These are phyloP conservation scores for Paecilomyces fulvus DNA, from an alignment of 2,329 filamentous ascomycete species.

Conservation along the genomic window DNA sequence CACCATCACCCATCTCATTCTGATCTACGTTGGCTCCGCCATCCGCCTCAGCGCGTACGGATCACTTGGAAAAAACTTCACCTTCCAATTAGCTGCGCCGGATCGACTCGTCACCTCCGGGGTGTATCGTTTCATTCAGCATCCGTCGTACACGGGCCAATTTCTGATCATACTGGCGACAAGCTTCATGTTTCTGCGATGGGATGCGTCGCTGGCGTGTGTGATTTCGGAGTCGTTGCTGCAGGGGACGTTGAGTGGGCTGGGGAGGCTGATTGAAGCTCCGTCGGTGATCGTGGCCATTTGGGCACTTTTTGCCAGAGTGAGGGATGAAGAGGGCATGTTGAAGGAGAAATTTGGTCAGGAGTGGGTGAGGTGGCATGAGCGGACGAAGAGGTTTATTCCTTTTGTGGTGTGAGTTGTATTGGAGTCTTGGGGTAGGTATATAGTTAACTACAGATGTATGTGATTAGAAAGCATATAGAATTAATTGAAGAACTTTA, in stretches of 20 bases:
- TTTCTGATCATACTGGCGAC: slow-evolving; percentile 19
- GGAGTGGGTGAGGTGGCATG: slow-evolving; percentile 44
- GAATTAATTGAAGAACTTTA: no score
- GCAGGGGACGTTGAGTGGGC: slow-evolving; percentile 5
- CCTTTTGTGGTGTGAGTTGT: slow-evolving; percentile 18
- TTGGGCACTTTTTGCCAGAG: slow-evolving; percentile 24
- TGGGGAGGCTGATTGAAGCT: slow-evolving; percentile 3
- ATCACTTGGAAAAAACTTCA: slow-evolving; percentile 45
- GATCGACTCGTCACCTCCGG: slow-evolving; percentile 40
- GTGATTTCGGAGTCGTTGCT: slow-evolving; percentile 17
- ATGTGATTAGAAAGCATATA: no score
- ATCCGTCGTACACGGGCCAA: slow-evolving; percentile 45
- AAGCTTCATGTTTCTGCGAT: slow-evolving; percentile 23
- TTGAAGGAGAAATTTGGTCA: slow-evolving; percentile 38
- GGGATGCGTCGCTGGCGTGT: slow-evolving; percentile 34
- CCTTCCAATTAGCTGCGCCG: slow-evolving; percentile 43
- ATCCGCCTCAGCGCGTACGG: slow-evolving; percentile 35
- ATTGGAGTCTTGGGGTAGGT: not conserved
- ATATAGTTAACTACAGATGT: no score
- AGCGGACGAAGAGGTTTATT: slow-evolving; percentile 41
- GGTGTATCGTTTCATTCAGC: slow-evolving; percentile 43
- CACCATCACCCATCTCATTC: slow-evolving; percentile 8
- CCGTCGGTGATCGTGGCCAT: slow-evolving; percentile 1
- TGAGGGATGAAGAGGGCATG: slow-evolving; percentile 46
- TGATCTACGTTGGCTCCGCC: slow-evolving; percentile 13